A percentile compares a stretch with the other conserved stretches of the same genome.
Evolutionary conservation across 1,284 basidiomycete genomes (phyloP).

Genomic region (Moesziomyces antarcticus): DNA sequence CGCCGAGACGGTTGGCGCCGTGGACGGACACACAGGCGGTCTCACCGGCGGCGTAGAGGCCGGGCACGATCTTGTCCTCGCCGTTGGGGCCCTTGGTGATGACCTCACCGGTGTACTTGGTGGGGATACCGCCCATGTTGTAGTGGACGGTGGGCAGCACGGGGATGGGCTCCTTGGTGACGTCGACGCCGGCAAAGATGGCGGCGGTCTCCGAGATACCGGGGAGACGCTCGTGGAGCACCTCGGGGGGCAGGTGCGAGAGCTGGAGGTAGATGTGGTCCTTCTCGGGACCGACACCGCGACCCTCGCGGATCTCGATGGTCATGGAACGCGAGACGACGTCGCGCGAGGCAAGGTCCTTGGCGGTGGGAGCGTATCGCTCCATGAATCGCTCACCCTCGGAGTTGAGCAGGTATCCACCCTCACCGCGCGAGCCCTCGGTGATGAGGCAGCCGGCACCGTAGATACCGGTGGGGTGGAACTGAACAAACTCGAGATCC

Average conservation of each 20-base stretch:
- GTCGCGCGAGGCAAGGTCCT: constrained; percentile 98
- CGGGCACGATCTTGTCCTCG: constrained; percentile 93
- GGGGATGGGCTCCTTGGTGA: constrained; percentile 90
- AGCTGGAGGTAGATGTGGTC: constrained; percentile 98
- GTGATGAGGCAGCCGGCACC: constrained; percentile 99
- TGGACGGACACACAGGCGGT: constrained; percentile 99
- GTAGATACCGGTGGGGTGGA: constrained; percentile 99
- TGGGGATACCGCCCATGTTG: constrained; percentile 96
- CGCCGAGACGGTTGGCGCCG: constrained; percentile 98
- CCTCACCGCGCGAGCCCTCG: constrained; percentile 98
- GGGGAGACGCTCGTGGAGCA: constrained; percentile 95
- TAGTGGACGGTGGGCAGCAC: constrained; percentile 72
- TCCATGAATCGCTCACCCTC: constrained; percentile 99
- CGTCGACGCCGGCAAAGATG: constrained; percentile 99
- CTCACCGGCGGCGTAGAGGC: constrained; percentile 98
- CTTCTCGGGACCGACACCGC: constrained; percentile 98
- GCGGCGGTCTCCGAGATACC: constrained; percentile 99
- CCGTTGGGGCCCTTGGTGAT: constrained; percentile 75
- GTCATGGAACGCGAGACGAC: constrained; percentile 99
- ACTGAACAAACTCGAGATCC: constrained; percentile 98
- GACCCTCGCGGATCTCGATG: constrained; percentile 97
- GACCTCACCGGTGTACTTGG: constrained; percentile 97
- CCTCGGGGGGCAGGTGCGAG: constrained; percentile 93
- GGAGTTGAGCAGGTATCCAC: constrained; percentile 97
- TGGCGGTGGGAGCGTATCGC: constrained; percentile 96